Evolutionary conservation across 2,329 filamentous ascomycete genomes (phyloP), one percentile per base, ranked within the genome.

Genomic region (Fusarium sp.): DNA sequence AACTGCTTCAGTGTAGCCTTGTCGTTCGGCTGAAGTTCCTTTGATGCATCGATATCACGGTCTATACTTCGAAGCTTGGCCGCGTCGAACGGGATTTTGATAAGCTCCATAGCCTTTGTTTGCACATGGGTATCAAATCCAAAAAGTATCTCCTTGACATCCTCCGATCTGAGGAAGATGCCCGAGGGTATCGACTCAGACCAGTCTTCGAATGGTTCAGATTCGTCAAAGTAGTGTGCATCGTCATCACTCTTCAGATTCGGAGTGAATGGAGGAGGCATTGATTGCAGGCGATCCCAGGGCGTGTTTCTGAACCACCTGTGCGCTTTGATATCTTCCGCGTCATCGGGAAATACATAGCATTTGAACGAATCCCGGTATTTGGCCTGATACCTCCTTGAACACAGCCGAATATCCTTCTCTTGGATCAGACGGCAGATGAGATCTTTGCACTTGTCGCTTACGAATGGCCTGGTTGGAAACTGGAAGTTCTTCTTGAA

Each of bases 201-300:
- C 85, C 87, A 86, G 76, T 93, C 91, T 39, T 89, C 90, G 58
- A 96, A 90, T 34, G 92, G 87, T 45, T 93, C 90, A 73, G 94
- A 93, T 56, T 95, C 92, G 66, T 98, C 94, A 79, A 98, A 98
- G 80, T 98, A 98, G 77, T 93, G 94, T 2, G 95, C 96, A 79
- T 95, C 93, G 58, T 93, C 91, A 72, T 87, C 85, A 36, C 86
- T 85, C 44, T 86, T 86, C 30, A 98, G 91, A 15, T 90, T 87
- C 0, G 96, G 96, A 2, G 97, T 85, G 77, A 97, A 96, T 0
- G 95, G 95, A 2, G 96, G 95, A 14, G 85, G 85, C 62, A 90
- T 88, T 39, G 88, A 83, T 78, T 96, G 93, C 22, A 98, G 82
- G 2, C 88, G 89, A 20, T 93, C 89, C 96, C 94, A 98, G 2